phyloP scores from a whole-genome alignment of 2,329 filamentous ascomycete species.

The Tolypocladium tropicale region DNA sequence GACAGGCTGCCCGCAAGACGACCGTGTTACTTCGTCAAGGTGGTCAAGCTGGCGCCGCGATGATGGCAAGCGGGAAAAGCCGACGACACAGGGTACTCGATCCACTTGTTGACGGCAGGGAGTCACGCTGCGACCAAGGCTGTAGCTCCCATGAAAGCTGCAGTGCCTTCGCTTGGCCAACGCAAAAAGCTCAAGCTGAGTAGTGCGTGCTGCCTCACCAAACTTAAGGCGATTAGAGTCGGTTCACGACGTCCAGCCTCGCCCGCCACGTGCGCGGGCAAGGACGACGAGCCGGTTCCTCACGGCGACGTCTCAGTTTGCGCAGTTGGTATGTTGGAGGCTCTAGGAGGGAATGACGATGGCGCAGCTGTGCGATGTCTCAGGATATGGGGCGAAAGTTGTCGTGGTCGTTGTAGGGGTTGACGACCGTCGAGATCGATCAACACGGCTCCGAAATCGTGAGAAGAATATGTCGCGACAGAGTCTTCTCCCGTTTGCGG shows the following conservation, averaged over 20 bases:
- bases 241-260: slow-evolving; percentile 28
- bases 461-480: not conserved
- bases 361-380: not conserved
- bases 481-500: not conserved
- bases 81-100: not conserved
- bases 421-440: slow-evolving; percentile 14
- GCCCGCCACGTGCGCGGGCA: slow-evolving; percentile 34
- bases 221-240: slow-evolving; percentile 22
- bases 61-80: not conserved
- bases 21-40: not conserved
- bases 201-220: slow-evolving; percentile 9
- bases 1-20: not conserved
- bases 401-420: not conserved
- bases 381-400: not conserved
- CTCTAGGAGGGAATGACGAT: too few relatives aligned
- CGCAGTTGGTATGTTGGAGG: not conserved
- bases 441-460: slow-evolving; percentile 7
- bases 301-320: slow-evolving; percentile 6
- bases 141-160: slow-evolving; percentile 2
- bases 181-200: not conserved
- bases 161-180: not conserved
- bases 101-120: not conserved
- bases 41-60: not conserved
- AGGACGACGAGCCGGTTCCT: slow-evolving; percentile 18
- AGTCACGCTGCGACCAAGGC: not conserved